Base-by-base conservation (phyloP, 2,329 filamentous ascomycete genomes). In the Raffaelea deltoideospora region DNA sequence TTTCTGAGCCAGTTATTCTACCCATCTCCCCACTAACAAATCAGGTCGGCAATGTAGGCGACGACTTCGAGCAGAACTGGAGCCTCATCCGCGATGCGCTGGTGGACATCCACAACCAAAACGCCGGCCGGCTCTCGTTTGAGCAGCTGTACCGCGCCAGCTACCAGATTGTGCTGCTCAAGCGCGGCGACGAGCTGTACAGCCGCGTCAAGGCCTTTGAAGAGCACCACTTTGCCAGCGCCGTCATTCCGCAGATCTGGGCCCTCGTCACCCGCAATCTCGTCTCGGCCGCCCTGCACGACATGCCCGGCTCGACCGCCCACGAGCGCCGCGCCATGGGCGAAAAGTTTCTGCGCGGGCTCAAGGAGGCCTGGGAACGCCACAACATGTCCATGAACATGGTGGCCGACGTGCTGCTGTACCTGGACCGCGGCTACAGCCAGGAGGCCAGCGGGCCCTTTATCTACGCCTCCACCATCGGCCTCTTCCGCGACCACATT, bases 341-440 rank as follows among this genome's bases (percentile, higher is more conserved):
- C 33, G 86, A 94, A 56, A 77, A 70, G 50, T 92, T 96, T 45
- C 58, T 98, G 40, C 73, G 72, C 38, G 79, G 75, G 0, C 57
- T 96, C 13, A 79, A 79, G 47, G 67, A 76, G 40, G 75, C 78
- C 3, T 98, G 87, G 85, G 75, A 86, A 42, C 81, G 92, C 43
- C 87, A 98, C 52, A 83, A 87, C 52, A 72, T 82, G 39, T 87
- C 82, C 31, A 94, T 94, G 83, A 86, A 85, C 52, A 96, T 96
- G 88, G 46, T 48, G 9, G 47, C 47, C n/a, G 47, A 49, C 28
- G 43, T 96, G 23, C 67, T 96, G 35, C 95, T 96, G 86, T 95
- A 95, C 52, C 84, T 98, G 66, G 88, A 98, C 53, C 79, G 86
- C 34, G 78, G 87, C 21, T 86, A 82, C 50, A 79, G 76, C 34